These are phyloP conservation scores for Alternaria ventricosa DNA, from an alignment of 2,329 filamentous ascomycete genomes.

Conservation along the genomic window DNA sequence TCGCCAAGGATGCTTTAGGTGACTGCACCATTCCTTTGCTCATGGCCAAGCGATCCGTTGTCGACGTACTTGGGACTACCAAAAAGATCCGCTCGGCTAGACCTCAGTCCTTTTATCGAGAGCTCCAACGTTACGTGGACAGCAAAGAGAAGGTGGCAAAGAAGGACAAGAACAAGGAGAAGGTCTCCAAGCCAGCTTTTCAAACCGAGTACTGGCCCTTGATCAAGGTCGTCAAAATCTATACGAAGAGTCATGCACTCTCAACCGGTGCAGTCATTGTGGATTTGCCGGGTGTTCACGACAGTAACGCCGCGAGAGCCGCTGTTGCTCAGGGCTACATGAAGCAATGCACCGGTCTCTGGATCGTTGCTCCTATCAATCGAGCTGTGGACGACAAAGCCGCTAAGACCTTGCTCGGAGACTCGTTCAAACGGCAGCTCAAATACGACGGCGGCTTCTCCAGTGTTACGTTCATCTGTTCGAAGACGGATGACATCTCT, in stretches of 20 bases:
- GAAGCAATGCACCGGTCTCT: constrained; percentile 65
- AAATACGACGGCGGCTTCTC: constrained; percentile 64
- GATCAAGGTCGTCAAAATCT: constrained; percentile 62
- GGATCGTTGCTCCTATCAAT: constrained; percentile 68
- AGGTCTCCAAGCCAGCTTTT: constrained; percentile 22
- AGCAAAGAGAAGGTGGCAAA: constrained; percentile 58
- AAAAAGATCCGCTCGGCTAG: constrained; percentile 49
- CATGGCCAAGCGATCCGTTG: constrained; percentile 50
- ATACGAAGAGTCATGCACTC: constrained; percentile 58
- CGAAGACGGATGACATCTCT: constrained; percentile 68
- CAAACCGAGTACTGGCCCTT: constrained; percentile 58
- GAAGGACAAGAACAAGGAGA: constrained; percentile 37
- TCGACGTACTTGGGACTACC: constrained; percentile 56
- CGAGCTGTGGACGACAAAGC: constrained; percentile 67
- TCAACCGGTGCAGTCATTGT: constrained; percentile 63
- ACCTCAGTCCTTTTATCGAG: constrained; percentile 52
- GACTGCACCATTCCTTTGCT: constrained; percentile 51
- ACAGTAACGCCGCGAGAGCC: constrained; percentile 65
- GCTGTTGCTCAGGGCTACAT: constrained; percentile 66
- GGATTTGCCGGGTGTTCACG: constrained; percentile 66
- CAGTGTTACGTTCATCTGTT: constrained; percentile 66
- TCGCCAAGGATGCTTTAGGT: constrained; percentile 50
- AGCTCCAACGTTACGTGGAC: constrained; percentile 61
- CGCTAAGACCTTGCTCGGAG: constrained; percentile 62
- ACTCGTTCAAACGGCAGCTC: constrained; percentile 65